A percentile compares a stretch with the other conserved stretches of the same genome.
Conservation (phyloP, 23 red algal genomes). For the Gracilaria vermiculophylla region DNA sequence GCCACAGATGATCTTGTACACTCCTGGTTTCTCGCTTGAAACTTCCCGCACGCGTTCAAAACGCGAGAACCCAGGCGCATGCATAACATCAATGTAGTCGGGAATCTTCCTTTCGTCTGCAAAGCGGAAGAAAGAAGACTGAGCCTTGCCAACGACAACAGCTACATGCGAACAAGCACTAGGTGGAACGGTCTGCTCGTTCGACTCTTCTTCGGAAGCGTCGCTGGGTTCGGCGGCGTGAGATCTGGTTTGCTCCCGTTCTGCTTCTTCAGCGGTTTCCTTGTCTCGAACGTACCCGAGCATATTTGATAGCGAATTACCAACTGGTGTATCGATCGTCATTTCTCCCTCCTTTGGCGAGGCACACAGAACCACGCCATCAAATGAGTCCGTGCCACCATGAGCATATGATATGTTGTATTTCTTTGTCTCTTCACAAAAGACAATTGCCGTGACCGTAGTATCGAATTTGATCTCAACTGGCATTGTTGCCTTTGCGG, state of each 20-base stretch:
- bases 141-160: conserved; percentile 27
- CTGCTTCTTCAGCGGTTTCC: not conserved
- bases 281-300: conserved; percentile 37
- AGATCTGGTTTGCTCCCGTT: not conserved
- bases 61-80: conserved; percentile 18
- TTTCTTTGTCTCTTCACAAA: not conserved
- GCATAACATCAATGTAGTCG: conserved; percentile 26
- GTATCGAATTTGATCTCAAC: conserved; percentile 15
- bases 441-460: conserved; percentile 24
- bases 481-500: conserved; percentile 15
- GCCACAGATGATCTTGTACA: conserved; percentile 40
- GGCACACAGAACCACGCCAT: conserved; percentile 50
- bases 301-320: not conserved
- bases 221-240: not conserved
- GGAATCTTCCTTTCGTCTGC: conserved; percentile 32
- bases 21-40: not conserved
- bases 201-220: no score
- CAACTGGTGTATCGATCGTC: conserved; percentile 34
- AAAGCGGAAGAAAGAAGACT: conserved; percentile 56
- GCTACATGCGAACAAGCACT: conserved; percentile 41
- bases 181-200: not conserved
- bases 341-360: conserved; percentile 38
- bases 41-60: conserved; percentile 45
- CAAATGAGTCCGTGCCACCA: conserved; percentile 9
- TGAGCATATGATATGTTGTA: conserved; percentile 24